Conservation (phyloP, 106 monocot species). For the Dendrobium nobile region DNA sequence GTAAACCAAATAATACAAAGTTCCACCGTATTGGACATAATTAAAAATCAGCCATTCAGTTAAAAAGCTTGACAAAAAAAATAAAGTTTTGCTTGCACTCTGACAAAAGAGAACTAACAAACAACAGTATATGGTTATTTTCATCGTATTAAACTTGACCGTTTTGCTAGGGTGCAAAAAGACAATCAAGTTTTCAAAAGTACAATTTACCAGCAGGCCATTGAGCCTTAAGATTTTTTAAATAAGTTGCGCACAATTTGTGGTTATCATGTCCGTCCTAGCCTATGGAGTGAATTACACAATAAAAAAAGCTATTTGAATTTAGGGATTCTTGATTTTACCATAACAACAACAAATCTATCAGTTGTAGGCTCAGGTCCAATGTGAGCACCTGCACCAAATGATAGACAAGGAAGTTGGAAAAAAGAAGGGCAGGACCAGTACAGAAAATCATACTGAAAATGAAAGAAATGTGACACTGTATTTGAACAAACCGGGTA, state of each 20-base stretch:
- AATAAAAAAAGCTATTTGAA: background rate
- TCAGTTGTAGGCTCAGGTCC: constrained; percentile 22
- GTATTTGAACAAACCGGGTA: constrained; percentile 62
- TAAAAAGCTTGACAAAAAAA: background rate
- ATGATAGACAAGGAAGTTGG: background rate
- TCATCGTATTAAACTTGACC: background rate
- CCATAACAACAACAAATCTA: constrained; percentile 23
- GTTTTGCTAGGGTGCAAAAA: background rate
- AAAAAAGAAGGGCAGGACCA: background rate
- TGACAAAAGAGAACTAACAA: background rate
- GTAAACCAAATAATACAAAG: background rate
- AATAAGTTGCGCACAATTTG: background rate
- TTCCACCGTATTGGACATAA: background rate
- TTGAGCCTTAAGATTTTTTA: background rate
- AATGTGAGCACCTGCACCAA: constrained; percentile 18
- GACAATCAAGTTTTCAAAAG: background rate
- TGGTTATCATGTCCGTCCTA: background rate
- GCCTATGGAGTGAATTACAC: background rate
- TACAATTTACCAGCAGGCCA: background rate
- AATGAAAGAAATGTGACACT: background rate
- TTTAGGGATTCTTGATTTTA: constrained; percentile 1
- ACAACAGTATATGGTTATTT: background rate
- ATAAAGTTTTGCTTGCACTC: background rate
- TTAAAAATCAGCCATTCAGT: background rate
- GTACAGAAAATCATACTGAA: background rate